Evolutionary conservation across 2,329 filamentous ascomycete genomes (phyloP), one percentile per base, ranked within the genome.

Genomic region (Trichoderma gracile): DNA sequence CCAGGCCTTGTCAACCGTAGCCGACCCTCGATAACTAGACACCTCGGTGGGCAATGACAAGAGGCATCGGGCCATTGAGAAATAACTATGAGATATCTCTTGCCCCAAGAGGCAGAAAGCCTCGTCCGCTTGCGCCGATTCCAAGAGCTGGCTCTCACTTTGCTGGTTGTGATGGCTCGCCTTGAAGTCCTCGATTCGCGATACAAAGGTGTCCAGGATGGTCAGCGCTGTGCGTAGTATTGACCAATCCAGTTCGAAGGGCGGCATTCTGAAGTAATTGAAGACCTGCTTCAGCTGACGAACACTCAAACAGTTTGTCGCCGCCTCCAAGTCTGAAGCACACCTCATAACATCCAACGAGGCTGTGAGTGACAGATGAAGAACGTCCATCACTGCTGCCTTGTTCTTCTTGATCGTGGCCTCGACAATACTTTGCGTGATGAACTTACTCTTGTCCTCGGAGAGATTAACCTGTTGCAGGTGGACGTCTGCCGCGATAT

Each of bases 401-500:
- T 80, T 84, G 70, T 87, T 87, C 68, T 76, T 76, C 19, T 75
- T 77, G 21, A 86, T 77, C 71, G 86, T 82, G 1, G 78, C 75
- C 33, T 81, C 78, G 64, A 85, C 75, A 70, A 82, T 73, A 3
- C 80, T 78, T 12, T 78, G 74, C 61, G 75, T 79, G 45, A 85
- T 74, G 1, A 74, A 73, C 19, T 72, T 75, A 56, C 77, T 81
- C 45, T 75, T 75, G 60, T 82, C 79, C 62, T 78, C 80, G 3
- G 82, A 78, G 69, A 87, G 74, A 14, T 76, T 76, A n/a, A 78
- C 67, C 30, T 85, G 77, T 69, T 87, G 85, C 67, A 83, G 80
- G 58, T 86, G 79, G 66, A 87, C 82, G 59, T 87, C 84, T 1
- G 79, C 75, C 9, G 82, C 82, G 3, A 83, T 83, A 2, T 81